Evolutionary conservation across 176 grass and related monocot genomes (phyloP).

Genomic region (Coix lacrymajobi): DNA sequence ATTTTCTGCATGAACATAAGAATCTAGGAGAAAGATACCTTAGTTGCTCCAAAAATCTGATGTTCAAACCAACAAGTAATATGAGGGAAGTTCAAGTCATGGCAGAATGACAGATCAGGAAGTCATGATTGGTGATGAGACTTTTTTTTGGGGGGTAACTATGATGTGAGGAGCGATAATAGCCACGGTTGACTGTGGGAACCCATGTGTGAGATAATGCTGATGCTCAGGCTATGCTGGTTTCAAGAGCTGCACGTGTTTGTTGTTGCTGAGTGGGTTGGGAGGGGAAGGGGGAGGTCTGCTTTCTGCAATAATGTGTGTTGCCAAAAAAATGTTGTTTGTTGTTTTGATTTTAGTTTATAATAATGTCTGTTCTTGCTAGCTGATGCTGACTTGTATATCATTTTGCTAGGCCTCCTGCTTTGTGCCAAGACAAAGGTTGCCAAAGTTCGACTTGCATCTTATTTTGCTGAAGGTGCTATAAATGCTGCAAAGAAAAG

Average conservation of each 20-base stretch:
- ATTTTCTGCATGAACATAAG: neutral
- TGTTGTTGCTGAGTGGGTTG: neutral
- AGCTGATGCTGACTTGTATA: neutral
- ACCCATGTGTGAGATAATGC: neutral
- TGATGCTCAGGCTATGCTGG: neutral
- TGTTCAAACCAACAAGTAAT: neutral
- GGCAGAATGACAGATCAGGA: neutral
- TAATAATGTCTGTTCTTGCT: slow-evolving; percentile 2
- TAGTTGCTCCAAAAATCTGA: neutral
- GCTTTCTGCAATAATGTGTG: neutral
- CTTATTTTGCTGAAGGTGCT: slow-evolving; percentile 82
- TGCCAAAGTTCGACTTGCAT: slow-evolving; percentile 71
- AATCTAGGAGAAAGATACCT: neutral
- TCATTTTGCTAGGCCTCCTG: slow-evolving; percentile 61
- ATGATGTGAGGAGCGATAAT: neutral
- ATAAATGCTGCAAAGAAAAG: slow-evolving; percentile 43
- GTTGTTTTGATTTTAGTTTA: slow-evolving; percentile 1
- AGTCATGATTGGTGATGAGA: neutral
- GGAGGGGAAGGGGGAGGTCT: too few species aligned
- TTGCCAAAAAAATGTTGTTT: neutral
- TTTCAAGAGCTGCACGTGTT: neutral
- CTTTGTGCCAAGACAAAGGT: slow-evolving; percentile 93
- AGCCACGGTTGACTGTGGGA: neutral
- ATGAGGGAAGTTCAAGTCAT: neutral
- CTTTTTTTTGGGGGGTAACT: neutral